Evolutionary conservation across 768 basidiomycete genomes (phyloP).

Genomic region (Phaffia tasmanica): DNA sequence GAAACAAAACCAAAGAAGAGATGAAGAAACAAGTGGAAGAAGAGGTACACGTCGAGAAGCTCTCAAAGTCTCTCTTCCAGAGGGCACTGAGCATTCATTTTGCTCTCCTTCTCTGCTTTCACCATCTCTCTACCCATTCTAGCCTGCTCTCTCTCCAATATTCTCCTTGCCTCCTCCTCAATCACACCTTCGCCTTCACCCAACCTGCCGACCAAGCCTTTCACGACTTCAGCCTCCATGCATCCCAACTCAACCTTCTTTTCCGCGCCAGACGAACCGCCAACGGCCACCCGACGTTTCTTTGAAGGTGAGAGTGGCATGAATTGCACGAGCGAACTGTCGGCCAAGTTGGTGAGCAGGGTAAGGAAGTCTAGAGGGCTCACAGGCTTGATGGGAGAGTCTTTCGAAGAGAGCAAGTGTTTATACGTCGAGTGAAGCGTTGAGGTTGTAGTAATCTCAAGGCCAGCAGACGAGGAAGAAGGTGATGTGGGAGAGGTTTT

Average conservation of each 20-base stretch:
- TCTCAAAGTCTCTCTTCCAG: slow-evolving; percentile 18
- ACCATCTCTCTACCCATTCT: slow-evolving; percentile 18
- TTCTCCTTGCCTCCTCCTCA: slow-evolving; percentile 34
- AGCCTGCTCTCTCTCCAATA: slow-evolving; percentile 23
- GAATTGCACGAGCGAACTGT: slow-evolving; percentile 33
- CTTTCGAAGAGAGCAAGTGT: slow-evolving; percentile 32
- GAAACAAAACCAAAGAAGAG: too few species aligned
- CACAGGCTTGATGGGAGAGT: slow-evolving; percentile 35
- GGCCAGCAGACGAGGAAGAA: not conserved
- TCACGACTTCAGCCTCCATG: slow-evolving; percentile 33
- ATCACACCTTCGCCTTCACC: slow-evolving; percentile 28
- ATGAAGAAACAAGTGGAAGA: too few species aligned
- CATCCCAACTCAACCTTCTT: slow-evolving; percentile 32
- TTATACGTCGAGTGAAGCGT: slow-evolving; percentile 37
- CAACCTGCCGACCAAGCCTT: slow-evolving; percentile 29
- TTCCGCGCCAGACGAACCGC: slow-evolving; percentile 4
- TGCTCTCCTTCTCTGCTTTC: slow-evolving; percentile 10
- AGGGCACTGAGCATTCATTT: slow-evolving; percentile 18
- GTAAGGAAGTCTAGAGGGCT: slow-evolving; percentile 38
- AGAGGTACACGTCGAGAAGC: too few species aligned
- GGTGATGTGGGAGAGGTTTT: not conserved
- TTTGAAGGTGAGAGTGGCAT: slow-evolving; percentile 22
- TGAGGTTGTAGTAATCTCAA: slow-evolving; percentile 21
- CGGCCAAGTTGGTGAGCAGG: slow-evolving; percentile 37
- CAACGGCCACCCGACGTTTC: slow-evolving; percentile 23